Conservation (phyloP, 306 rosid genomes). For the Lathyrus oleraceus region DNA sequence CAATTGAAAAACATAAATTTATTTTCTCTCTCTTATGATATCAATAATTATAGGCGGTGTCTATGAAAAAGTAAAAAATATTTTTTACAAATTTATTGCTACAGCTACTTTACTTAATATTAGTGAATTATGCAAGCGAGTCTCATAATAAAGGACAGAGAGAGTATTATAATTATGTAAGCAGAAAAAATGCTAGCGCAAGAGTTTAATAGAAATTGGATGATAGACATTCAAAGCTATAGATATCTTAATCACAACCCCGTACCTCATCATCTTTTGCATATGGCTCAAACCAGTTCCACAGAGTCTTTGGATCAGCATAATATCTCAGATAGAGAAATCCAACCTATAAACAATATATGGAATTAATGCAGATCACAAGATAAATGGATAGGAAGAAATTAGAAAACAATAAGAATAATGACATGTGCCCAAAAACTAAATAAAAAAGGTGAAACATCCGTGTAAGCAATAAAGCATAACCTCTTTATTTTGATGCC, state of each 20-base stretch:
- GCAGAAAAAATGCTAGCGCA: background rate
- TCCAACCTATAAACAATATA: slow-evolving; percentile 64
- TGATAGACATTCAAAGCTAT: slow-evolving; percentile 16
- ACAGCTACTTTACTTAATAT: background rate
- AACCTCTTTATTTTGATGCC: slow-evolving; percentile 23
- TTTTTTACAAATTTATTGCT: background rate
- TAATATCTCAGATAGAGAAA: slow-evolving; percentile 95
- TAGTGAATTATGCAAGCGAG: background rate
- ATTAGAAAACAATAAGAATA: slow-evolving; percentile 4
- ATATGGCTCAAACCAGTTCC: slow-evolving; percentile 96
- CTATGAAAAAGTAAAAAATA: background rate
- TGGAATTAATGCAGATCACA: slow-evolving; percentile 18
- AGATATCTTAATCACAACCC: slow-evolving; percentile 21
- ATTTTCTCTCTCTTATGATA: background rate
- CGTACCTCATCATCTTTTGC: slow-evolving; percentile 87
- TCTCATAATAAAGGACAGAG: background rate
- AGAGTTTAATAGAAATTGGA: slow-evolving; percentile 16
- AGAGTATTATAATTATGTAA: background rate
- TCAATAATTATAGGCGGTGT: background rate
- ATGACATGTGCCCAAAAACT: background rate
- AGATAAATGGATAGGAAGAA: slow-evolving; percentile 9
- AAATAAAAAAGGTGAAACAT: background rate
- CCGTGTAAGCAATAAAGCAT: slow-evolving; percentile 6
- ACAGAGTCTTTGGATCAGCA: slow-evolving; percentile 86
- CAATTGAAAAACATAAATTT: background rate